phyloP scores from a whole-genome alignment of 1,284 basidiomycete species.

The Xerocomus minutiporus region DNA sequence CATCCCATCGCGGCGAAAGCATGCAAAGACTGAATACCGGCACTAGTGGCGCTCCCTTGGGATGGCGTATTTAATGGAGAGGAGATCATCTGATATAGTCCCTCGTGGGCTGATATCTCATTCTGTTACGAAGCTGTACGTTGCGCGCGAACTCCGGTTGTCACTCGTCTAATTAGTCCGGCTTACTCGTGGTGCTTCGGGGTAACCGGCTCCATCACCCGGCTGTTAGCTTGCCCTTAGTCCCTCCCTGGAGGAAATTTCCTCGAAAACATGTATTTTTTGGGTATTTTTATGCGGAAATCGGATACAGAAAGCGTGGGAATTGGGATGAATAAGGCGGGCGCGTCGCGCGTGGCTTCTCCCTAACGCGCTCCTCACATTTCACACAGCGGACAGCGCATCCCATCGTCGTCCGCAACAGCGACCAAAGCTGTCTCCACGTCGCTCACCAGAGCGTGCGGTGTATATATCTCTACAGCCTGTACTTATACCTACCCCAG shows the following conservation, averaged over 20 bases:
- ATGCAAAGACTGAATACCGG: neutral
- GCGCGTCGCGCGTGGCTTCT: slow-evolving; percentile 44
- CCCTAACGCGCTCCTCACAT: slow-evolving; percentile 40
- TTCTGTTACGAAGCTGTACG: slow-evolving; percentile 14
- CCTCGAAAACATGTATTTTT: slow-evolving; percentile 6
- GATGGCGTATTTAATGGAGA: slow-evolving; percentile 23
- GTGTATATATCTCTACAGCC: slow-evolving; percentile 8
- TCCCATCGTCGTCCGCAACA: slow-evolving; percentile 36
- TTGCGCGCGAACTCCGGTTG: slow-evolving; percentile 21
- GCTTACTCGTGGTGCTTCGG: slow-evolving; percentile 22
- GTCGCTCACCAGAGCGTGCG: slow-evolving; percentile 7
- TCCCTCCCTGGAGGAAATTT: neutral
- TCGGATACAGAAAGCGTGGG: slow-evolving; percentile 28
- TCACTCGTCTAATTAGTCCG: slow-evolving; percentile 23
- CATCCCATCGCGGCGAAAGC: slow-evolving; percentile 7
- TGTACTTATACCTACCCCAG: slow-evolving; percentile 11
- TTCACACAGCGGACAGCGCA: slow-evolving; percentile 30
- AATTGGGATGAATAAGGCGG: slow-evolving; percentile 36
- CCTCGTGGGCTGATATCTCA: slow-evolving; percentile 1
- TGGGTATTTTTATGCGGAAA: slow-evolving; percentile 16
- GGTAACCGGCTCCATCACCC: slow-evolving; percentile 9
- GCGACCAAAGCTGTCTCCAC: neutral
- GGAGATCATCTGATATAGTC: slow-evolving; percentile 21
- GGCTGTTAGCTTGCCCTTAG: slow-evolving; percentile 1
- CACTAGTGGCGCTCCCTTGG: slow-evolving; percentile 11